Evolutionary conservation across 2,329 filamentous ascomycete species (phyloP).

Genomic region (Penicillium sp.): DNA sequence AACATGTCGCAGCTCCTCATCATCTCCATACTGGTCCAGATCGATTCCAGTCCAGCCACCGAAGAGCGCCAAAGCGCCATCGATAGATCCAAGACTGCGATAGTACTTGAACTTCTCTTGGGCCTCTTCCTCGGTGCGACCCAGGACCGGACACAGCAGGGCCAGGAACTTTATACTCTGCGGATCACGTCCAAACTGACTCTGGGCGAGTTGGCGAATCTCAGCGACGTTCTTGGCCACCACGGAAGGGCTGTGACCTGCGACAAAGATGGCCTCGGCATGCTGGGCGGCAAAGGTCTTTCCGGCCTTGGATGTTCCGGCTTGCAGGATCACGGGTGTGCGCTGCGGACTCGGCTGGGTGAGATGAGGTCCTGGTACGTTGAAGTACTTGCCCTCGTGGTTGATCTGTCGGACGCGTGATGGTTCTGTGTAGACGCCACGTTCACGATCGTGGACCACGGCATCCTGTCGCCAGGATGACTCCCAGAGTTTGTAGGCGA

Average conservation of each 20-base stretch:
- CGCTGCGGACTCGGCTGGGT: conserved; percentile 63
- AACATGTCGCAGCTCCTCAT: conserved; percentile 59
- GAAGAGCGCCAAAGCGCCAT: conserved; percentile 65
- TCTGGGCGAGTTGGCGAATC: conserved; percentile 53
- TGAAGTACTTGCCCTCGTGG: conserved; percentile 60
- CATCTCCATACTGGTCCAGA: conserved; percentile 55
- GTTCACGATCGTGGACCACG: conserved; percentile 55
- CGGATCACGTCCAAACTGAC: conserved; percentile 53
- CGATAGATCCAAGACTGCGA: conserved; percentile 56
- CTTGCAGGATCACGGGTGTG: conserved; percentile 65
- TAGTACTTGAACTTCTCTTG: conserved; percentile 59
- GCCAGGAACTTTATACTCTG: conserved; percentile 62
- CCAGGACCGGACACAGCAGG: conserved; percentile 61
- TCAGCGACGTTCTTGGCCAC: conserved; percentile 60
- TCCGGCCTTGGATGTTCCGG: conserved; percentile 61
- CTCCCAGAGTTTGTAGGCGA: conserved; percentile 63
- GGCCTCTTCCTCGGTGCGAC: conserved; percentile 61
- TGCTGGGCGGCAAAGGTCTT: conserved; percentile 64
- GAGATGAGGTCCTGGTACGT: conserved; percentile 60
- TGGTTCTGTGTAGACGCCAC: conserved; percentile 57
- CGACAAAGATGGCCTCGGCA: conserved; percentile 67
- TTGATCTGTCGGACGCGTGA: conserved; percentile 59
- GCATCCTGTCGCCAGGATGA: conserved; percentile 64
- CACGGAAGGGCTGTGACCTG: conserved; percentile 58
- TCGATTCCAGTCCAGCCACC: conserved; percentile 70